Percentiles rank a stretch among this genome's conserved stretches.
Evolutionary conservation across 352 stramenopile genomes (phyloP).

Genomic region (Phytophthora citrophthora): DNA sequence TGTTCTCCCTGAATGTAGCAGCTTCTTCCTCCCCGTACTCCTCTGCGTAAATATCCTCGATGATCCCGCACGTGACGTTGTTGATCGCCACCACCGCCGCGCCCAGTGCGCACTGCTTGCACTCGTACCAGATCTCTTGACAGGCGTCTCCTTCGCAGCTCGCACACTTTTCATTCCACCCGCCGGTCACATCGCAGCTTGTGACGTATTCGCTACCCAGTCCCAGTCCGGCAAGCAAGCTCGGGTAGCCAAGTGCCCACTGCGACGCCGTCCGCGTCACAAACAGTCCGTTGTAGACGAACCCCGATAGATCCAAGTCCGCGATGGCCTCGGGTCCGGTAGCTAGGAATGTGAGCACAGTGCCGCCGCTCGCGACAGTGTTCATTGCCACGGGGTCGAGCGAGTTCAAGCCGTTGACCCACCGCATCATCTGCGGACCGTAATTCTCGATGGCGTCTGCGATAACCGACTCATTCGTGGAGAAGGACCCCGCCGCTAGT

Average conservation of each 20-base stretch:
- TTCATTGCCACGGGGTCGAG: slow-evolving; percentile 71
- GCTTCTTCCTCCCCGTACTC: slow-evolving; percentile 49
- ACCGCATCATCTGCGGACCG: slow-evolving; percentile 69
- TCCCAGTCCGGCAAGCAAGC: slow-evolving; percentile 61
- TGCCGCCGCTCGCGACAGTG: slow-evolving; percentile 38
- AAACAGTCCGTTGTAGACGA: slow-evolving; percentile 80
- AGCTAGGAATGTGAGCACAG: slow-evolving; percentile 56
- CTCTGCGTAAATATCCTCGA: slow-evolving; percentile 49
- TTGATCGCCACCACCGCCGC: slow-evolving; percentile 48
- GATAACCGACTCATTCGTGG: slow-evolving; percentile 30
- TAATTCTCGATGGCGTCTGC: slow-evolving; percentile 41
- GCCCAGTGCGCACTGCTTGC: slow-evolving; percentile 42
- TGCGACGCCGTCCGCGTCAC: slow-evolving; percentile 53
- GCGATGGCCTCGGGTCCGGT: slow-evolving; percentile 37
- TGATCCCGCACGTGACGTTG: slow-evolving; percentile 48
- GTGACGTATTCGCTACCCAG: slow-evolving; percentile 62
- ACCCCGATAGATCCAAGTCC: slow-evolving; percentile 59
- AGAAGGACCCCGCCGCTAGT: slow-evolving; percentile 59
- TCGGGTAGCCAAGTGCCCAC: slow-evolving; percentile 77
- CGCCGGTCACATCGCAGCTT: slow-evolving; percentile 42
- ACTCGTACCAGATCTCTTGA: slow-evolving; percentile 42
- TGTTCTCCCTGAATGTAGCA: slow-evolving; percentile 39
- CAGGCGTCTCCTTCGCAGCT: slow-evolving; percentile 46
- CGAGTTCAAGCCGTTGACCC: slow-evolving; percentile 84
- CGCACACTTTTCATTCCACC: slow-evolving; percentile 51